Conservation (phyloP, 2,329 filamentous ascomycete genomes). For the Dichotomopilus funicola region DNA sequence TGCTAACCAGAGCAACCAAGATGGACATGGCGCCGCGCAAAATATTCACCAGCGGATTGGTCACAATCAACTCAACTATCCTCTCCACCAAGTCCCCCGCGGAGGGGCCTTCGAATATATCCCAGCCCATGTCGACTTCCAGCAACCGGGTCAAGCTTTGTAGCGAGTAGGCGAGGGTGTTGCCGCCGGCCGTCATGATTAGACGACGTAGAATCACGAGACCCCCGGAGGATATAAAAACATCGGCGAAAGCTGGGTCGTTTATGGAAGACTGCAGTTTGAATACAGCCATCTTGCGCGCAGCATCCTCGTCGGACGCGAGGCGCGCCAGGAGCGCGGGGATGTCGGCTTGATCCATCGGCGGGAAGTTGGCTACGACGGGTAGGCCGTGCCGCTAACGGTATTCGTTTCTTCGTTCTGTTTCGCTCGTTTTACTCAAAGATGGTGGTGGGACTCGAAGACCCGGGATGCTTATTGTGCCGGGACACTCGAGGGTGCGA, state of each 20-base stretch:
- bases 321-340: constrained; percentile 58
- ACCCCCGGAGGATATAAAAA: constrained; percentile 88
- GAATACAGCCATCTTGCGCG: constrained; percentile 98
- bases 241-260: constrained; percentile 91
- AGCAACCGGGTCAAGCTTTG: constrained; percentile 81
- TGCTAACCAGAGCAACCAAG: constrained; percentile 83
- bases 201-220: constrained; percentile 74
- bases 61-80: constrained; percentile 89
- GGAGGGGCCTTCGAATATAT: constrained; percentile 62
- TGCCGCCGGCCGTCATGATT: constrained; percentile 79
- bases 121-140: constrained; percentile 98
- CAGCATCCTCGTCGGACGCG: constrained; percentile 72
- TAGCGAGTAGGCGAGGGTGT: constrained; percentile 91
- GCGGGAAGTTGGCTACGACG: neutral
- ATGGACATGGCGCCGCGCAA: constrained; percentile 95
- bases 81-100: constrained; percentile 62
- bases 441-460: too few relatives aligned
- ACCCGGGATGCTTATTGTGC: too few relatives aligned
- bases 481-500: neutral
- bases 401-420: neutral
- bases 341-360: constrained; percentile 62
- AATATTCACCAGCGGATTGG: constrained; percentile 94
- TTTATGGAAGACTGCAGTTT: constrained; percentile 93
- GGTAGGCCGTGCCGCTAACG: neutral
- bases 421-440: neutral